Conservation (phyloP, 2,329 filamentous ascomycete species). For the Aureobasidium sp. region DNA sequence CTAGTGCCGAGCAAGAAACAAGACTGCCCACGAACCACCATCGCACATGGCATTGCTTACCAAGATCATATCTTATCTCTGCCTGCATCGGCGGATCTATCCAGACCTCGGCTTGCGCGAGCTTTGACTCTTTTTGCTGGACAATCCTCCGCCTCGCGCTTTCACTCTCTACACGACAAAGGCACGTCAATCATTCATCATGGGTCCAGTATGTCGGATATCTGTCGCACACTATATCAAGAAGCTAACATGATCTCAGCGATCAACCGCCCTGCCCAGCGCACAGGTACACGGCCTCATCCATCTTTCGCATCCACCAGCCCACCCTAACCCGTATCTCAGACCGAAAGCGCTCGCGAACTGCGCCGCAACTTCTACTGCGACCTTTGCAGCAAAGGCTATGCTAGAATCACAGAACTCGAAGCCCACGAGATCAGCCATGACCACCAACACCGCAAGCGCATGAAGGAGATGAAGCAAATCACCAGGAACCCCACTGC, state of each 20-base stretch:
- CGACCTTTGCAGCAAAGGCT: constrained; percentile 85
- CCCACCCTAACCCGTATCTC: not conserved
- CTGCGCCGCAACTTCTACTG: constrained; percentile 23
- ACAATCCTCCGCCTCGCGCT: not conserved
- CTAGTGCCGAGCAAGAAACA: not conserved
- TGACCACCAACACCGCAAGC: constrained; percentile 90
- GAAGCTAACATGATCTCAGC: not conserved
- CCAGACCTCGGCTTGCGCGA: not conserved
- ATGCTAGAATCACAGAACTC: constrained; percentile 90
- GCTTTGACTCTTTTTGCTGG: not conserved
- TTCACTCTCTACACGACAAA: not conserved
- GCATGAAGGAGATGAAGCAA: constrained; percentile 78
- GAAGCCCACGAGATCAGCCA: constrained; percentile 91
- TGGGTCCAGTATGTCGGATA: constrained; percentile 12
- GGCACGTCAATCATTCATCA: not conserved
- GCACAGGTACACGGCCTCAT: not conserved
- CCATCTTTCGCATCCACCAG: not conserved
- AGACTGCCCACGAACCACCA: not conserved
- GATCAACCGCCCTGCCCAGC: constrained; percentile 9
- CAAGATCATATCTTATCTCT: not conserved
- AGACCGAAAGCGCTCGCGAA: constrained; percentile 11
- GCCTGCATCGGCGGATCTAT: not conserved
- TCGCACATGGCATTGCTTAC: constrained; percentile 4
- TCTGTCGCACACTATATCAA: not conserved
- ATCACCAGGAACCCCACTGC: constrained; percentile 65